These are phyloP conservation scores for Claviceps fusiformis DNA, from an alignment of 2,329 filamentous ascomycete species.

Conservation along the genomic window DNA sequence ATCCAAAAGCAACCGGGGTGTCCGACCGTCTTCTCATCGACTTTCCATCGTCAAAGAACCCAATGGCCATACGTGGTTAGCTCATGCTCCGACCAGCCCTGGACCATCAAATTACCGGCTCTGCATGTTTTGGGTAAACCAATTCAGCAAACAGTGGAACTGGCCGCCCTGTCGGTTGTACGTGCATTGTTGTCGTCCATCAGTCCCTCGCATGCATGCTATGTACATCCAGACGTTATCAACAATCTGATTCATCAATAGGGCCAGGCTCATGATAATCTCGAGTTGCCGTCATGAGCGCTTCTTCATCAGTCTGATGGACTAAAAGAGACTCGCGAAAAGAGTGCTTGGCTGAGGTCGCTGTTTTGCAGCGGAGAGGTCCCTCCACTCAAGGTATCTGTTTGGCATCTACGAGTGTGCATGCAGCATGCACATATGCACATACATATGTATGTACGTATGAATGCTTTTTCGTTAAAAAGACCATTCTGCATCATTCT, in stretches of 20 bases:
- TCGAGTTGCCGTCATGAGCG: too few relatives aligned
- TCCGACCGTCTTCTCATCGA: background rate
- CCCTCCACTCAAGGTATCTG: background rate
- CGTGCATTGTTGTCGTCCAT: background rate
- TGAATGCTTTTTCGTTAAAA: too few relatives aligned
- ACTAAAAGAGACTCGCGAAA: background rate
- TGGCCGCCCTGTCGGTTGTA: background rate
- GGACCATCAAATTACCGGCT: too few relatives aligned
- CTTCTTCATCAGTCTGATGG: background rate
- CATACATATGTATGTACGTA: too few relatives aligned
- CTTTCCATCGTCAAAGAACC: background rate
- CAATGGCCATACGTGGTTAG: too few relatives aligned
- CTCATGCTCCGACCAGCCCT: too few relatives aligned
- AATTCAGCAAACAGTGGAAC: background rate
- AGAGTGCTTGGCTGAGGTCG: background rate
- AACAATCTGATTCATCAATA: background rate
- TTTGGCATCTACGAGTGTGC: background rate
- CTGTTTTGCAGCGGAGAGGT: background rate
- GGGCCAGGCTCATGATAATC: too few relatives aligned
- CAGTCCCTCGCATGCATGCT: background rate
- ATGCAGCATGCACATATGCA: too few relatives aligned
- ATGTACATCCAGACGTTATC: background rate
- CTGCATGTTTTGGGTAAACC: background rate
- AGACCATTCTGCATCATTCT: too few relatives aligned
- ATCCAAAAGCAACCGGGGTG: background rate